Base-by-base conservation (phyloP, 73 alveolate genomes). In the Stentor coeruleus region DNA sequence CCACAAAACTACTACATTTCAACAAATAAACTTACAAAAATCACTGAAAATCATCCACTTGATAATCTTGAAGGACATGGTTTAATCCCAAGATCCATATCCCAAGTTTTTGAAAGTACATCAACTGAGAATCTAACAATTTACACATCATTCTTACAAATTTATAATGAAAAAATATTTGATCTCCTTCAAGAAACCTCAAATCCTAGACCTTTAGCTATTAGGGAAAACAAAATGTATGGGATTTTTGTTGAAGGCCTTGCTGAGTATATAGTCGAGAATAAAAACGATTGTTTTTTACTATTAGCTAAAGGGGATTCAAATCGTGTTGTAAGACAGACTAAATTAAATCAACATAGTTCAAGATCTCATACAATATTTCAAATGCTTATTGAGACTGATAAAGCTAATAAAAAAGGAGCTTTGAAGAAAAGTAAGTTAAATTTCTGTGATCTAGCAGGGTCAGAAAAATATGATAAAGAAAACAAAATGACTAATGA, bases 341-440 rank as follows among this genome's bases (percentile, higher is more conserved):
- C 98, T 4, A 92, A 89, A 83, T 95, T 96, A 96, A 97, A 97
- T 86, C 99, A 96, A 85, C 98, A 95, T n/a, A 91, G 98, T 3
- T 89, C 97, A 3, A 75, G 99, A 40, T 93, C 98, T 20, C 99
- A 97, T 92, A 98, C 99, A 4, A 98, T 97, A 59, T 97, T 97
- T 91, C 96, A 93, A 81, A 93, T 97, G 57, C 94, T 86, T 42
- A 98, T 97, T 6, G 99, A 97, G 73, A 93, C 96, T 76, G 88
- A 60, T 81, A 91, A 59, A 86, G 84, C 59, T 88, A 87, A 88
- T 26, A 59, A 73, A 37, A 86, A 74, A 58, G 95, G 92, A 28
- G 39, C 1, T 75, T 75, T 75, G 39, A 75, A 35, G 83, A 75
- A 39, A 31, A 40, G 95, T 0, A 88, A 93, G 80, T 83, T 95